These are phyloP conservation scores for Botryotinia narcissicola DNA, from an alignment of 2,329 filamentous ascomycete species.

Conservation along the genomic window DNA sequence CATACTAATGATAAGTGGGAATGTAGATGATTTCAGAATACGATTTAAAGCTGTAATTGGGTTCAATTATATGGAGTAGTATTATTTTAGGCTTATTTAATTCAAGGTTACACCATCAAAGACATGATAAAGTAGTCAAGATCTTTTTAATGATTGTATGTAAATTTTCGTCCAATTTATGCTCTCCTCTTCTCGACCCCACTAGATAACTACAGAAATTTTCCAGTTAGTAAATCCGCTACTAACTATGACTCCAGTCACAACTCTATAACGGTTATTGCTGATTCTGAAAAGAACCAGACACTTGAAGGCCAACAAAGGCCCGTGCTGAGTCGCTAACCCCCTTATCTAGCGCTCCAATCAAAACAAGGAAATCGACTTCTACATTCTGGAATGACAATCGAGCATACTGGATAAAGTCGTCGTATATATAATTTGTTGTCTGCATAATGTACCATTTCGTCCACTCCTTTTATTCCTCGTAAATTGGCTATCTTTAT, in stretches of 20 bases:
- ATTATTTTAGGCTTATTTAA: not conserved
- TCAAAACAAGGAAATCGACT: not conserved
- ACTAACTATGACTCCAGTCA: not conserved
- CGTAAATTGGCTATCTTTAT: not conserved
- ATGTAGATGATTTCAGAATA: not conserved
- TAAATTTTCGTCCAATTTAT: not conserved
- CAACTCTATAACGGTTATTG: not conserved
- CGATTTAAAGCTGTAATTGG: not conserved
- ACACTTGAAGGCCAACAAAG: not conserved
- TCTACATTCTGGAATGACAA: not conserved
- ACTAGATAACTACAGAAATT: not conserved
- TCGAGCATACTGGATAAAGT: not conserved
- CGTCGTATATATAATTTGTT: not conserved
- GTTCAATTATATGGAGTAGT: not conserved
- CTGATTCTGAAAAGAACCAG: not conserved
- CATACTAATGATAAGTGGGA: not conserved
- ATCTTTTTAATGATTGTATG: not conserved
- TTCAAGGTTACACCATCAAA: not conserved
- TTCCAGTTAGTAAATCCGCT: not conserved
- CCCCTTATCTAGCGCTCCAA: not conserved
- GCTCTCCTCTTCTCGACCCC: not conserved
- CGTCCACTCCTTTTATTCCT: not conserved
- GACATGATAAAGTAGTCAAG: not conserved
- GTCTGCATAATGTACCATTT: not conserved
- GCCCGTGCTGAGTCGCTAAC: not conserved